Evolutionary conservation across 2,329 filamentous ascomycete genomes (phyloP), one percentile per base, ranked within the genome.

Genomic region (Sphaerostilbella broomeana): DNA sequence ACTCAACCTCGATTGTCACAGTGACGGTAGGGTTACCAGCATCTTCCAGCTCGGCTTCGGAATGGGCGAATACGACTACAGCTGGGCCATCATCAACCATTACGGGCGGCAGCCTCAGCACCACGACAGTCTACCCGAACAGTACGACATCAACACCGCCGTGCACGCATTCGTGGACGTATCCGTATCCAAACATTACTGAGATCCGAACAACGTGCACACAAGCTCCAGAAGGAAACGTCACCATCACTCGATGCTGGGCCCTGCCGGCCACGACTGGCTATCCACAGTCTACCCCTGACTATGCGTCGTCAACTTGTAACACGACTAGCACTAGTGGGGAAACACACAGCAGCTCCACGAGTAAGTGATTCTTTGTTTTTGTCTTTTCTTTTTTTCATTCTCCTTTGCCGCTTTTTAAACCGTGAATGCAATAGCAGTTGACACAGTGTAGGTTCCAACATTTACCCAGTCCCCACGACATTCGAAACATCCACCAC

Each of bases 401-500:
- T n/a, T n/a, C n/a, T n/a, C n/a, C n/a, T n/a, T n/a, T n/a, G 16
- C 10, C 4, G 15, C 11, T 17, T 15, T 21, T 11, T 2, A 34
- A n/a, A 16, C 4, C 13, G 10, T 36, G 25, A 5, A 8, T 11
- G 10, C 12, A 4, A 21, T 10, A 30, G 18, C 19, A 16, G 12
- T 29, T 39, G 28, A 28, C 28, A 28, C 8, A 13, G 21, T 11
- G 9, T 8, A 38, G 43, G 13, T 15, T 35, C 34, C 31, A 20
- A 30, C 16, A 24, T 35, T 10, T 43, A 48, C 27, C 20, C 41
- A 12, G 10, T 41, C 4, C 40, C 42, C 3, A 47, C 48, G n/a
- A 47, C 49, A 5, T 47, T 50, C 20, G 28, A 30, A 30, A 52
- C 50, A 5, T 50, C 43, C 15, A 34, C 47, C 8, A 48, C 43